Base-by-base conservation (phyloP, 768 basidiomycete species). In the Suillus brevipes region DNA sequence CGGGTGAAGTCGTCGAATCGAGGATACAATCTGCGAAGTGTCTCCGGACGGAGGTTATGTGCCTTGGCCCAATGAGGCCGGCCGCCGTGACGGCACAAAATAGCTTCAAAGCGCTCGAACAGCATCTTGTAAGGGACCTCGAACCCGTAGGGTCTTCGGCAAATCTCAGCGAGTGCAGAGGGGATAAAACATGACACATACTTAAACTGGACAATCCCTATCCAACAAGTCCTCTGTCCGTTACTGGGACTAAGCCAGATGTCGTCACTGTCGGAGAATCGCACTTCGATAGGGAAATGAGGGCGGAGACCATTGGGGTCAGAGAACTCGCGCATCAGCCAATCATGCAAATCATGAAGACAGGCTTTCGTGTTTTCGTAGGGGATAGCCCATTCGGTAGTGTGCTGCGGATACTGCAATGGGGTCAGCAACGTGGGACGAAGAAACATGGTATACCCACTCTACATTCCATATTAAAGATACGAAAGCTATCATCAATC, bases 151-250 rank as follows among this genome's bases (percentile, higher is more conserved):
- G 95, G 95, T 72, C 95, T 97, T 66, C 38, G 18, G 6, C 43
- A 38, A 58, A 61, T 57, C 62, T 68, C 55, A 68, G 65, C 36
- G 1, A 57, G 52, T 40, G 31, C 23, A 34, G 43, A 61, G 37
- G 40, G 28, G 60, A 66, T 42, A 58, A 61, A 34, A 60, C 23
- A 57, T 50, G 61, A 16, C 8, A 78, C 92, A 72, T 64, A 98
- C 97, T 94, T 94, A 81, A 89, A 99, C 73, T 96, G 94, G n/a
- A 97, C 87, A 61, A 99, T 87, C n/a, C 97, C 97, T 65, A 99
- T 93, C 92, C 95, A 99, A 69, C 89, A 91, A 9, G 91, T 95
- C 74, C 79, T 81, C 64, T 87, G 84, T 61, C 89, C 89, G 72
- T 86, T 87, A 72, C 90, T 90, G 2, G 97, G 97, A 74, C 92